Evolutionary conservation across 495 filamentous ascomycete species (phyloP).

Genomic region (Penicillium chermesinum): DNA sequence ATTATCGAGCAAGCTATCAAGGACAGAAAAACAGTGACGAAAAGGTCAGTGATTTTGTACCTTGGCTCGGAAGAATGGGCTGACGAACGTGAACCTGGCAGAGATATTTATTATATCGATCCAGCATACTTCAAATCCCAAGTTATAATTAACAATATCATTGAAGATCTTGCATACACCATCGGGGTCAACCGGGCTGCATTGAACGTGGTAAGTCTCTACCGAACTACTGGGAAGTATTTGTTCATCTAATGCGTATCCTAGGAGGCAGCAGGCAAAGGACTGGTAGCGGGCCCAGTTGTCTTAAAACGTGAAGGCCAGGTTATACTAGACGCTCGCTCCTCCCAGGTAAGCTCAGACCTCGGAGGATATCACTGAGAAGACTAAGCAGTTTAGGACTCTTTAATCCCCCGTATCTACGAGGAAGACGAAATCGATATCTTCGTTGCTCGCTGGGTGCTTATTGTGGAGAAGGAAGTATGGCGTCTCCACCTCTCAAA

Average conservation of each 20-base stretch:
- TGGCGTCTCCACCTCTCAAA: not conserved
- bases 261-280: slow-evolving; percentile 62
- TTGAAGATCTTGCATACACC: slow-evolving; percentile 83
- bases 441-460: slow-evolving; percentile 57
- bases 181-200: slow-evolving; percentile 36
- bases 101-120: slow-evolving; percentile 89
- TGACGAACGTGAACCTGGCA: slow-evolving; percentile 24
- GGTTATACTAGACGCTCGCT: slow-evolving; percentile 19
- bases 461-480: slow-evolving; percentile 93
- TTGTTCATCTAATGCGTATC: not conserved
- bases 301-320: slow-evolving; percentile 26
- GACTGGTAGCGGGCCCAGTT: slow-evolving; percentile 57
- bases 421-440: slow-evolving; percentile 53
- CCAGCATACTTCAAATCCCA: slow-evolving; percentile 75
- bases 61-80: not conserved
- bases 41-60: slow-evolving; percentile 51
- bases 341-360: not conserved
- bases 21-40: slow-evolving; percentile 61
- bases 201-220: slow-evolving; percentile 49
- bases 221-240: too few relatives aligned
- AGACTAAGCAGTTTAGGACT: slow-evolving; percentile 44
- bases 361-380: not conserved
- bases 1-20: slow-evolving; percentile 64
- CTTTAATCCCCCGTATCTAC: slow-evolving; percentile 57
- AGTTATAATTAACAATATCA: slow-evolving; percentile 63